These are phyloP conservation scores for Gremmenia infestans DNA, from an alignment of 2,329 filamentous ascomycete species.

Conservation along the genomic window DNA sequence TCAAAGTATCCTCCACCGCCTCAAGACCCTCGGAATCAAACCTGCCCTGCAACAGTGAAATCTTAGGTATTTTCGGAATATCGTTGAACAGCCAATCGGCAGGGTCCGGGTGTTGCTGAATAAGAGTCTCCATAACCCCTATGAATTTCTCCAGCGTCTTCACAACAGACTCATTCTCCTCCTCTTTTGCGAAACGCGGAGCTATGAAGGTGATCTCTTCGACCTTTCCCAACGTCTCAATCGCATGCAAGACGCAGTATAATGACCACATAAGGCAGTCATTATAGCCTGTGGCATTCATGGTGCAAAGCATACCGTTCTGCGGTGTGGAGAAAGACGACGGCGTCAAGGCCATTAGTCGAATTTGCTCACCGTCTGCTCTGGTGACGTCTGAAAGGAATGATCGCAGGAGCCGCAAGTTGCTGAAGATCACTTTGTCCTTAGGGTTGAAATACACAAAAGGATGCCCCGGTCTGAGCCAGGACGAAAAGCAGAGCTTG, in stretches of 20 bases:
- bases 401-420: background rate
- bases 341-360: background rate
- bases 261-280: too few species aligned
- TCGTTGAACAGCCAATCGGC: too few species aligned
- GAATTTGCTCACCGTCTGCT: background rate
- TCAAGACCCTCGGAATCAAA: background rate
- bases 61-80: too few species aligned
- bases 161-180: background rate
- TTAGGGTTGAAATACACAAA: background rate
- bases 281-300: too few species aligned
- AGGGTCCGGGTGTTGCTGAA: too few species aligned
- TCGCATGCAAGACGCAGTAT: background rate
- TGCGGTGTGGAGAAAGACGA: too few species aligned
- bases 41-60: background rate
- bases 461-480: background rate
- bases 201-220: background rate
- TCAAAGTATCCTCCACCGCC: background rate
- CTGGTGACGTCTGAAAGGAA: background rate
- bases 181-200: background rate
- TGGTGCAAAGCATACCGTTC: too few species aligned
- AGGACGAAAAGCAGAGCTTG: background rate
- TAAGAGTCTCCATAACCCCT: too few species aligned
- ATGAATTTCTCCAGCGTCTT: too few species aligned
- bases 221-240: background rate
- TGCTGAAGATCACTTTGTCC: background rate